Conservation (phyloP, 768 basidiomycete species). For the Rhizopogon vinicolor region DNA sequence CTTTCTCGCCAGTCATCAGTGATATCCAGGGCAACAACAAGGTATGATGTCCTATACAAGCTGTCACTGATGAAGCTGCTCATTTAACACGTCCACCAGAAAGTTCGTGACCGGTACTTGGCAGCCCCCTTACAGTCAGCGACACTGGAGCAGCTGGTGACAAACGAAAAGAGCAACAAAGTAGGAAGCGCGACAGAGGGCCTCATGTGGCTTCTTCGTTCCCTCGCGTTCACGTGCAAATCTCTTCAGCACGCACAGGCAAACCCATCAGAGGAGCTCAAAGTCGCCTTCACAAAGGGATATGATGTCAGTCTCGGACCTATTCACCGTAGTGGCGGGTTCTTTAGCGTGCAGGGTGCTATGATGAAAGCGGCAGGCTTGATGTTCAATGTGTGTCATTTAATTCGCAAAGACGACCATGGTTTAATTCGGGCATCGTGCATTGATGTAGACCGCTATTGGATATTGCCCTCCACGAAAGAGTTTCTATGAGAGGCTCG, state of each 20-base stretch:
- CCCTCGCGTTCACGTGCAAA: slow-evolving; percentile 83
- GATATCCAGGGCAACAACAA: slow-evolving; percentile 92
- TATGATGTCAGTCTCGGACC: slow-evolving; percentile 47
- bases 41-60: slow-evolving; percentile 37
- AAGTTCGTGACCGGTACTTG: slow-evolving; percentile 81
- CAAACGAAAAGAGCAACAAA: slow-evolving; percentile 83
- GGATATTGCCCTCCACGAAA: slow-evolving; percentile 56
- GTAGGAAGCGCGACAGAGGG: slow-evolving; percentile 88
- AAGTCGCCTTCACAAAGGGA: slow-evolving; percentile 68
- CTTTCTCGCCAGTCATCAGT: slow-evolving; percentile 77
- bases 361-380: neutral
- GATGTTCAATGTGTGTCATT: neutral
- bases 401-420: neutral
- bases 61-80: neutral
- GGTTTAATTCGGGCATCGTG: slow-evolving; percentile 19
- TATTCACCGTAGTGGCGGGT: neutral
- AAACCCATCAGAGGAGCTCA: slow-evolving; percentile 52
- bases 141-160: slow-evolving; percentile 82
- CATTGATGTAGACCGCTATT: slow-evolving; percentile 42
- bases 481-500: slow-evolving; percentile 60
- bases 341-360: neutral
- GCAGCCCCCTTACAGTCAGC: slow-evolving; percentile 56
- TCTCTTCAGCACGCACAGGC: slow-evolving; percentile 70
- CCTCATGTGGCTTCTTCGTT: slow-evolving; percentile 90
- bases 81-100: slow-evolving; percentile 43